Conservation (phyloP, 768 basidiomycete genomes). For the Mycena venus region DNA sequence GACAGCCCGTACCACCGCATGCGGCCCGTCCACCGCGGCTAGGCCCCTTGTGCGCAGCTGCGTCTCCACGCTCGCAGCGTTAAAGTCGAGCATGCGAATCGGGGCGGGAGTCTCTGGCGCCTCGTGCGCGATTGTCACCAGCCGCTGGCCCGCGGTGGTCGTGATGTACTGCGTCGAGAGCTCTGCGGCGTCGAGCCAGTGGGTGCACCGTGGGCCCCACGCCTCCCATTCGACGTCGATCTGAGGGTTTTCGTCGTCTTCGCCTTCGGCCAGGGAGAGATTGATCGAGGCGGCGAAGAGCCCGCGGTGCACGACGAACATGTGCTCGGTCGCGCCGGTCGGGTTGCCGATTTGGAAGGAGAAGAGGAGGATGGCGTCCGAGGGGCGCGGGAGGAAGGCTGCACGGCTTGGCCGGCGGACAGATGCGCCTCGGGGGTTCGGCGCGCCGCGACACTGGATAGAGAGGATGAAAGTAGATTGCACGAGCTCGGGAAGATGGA, state of each 20-base stretch:
- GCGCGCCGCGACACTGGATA: slow-evolving; percentile 10
- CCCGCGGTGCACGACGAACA: slow-evolving; percentile 19
- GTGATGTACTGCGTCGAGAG: slow-evolving; percentile 25
- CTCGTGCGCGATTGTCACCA: slow-evolving; percentile 17
- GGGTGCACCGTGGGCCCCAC: slow-evolving; percentile 25
- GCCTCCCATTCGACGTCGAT: neutral
- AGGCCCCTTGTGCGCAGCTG: neutral
- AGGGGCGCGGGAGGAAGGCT: neutral
- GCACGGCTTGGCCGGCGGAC: neutral
- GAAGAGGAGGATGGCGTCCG: neutral
- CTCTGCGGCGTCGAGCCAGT: slow-evolving; percentile 13
- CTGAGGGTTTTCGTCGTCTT: too few relatives aligned
- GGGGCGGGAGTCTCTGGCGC: slow-evolving; percentile 7
- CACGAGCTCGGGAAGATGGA: slow-evolving; percentile 8
- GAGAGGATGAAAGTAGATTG: neutral
- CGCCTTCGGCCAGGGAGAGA: neutral
- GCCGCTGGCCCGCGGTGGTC: slow-evolving; percentile 10
- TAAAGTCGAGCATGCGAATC: slow-evolving; percentile 21
- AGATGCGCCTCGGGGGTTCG: slow-evolving; percentile 1
- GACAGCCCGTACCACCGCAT: neutral
- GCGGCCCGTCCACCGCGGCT: neutral
- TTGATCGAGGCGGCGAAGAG: neutral
- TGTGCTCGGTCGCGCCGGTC: neutral
- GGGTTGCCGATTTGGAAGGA: neutral
- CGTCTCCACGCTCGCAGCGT: neutral